Evolutionary conservation across 345 rosid species (phyloP), one percentile per base, ranked within the genome.

Genomic region (Turritis glabra): DNA sequence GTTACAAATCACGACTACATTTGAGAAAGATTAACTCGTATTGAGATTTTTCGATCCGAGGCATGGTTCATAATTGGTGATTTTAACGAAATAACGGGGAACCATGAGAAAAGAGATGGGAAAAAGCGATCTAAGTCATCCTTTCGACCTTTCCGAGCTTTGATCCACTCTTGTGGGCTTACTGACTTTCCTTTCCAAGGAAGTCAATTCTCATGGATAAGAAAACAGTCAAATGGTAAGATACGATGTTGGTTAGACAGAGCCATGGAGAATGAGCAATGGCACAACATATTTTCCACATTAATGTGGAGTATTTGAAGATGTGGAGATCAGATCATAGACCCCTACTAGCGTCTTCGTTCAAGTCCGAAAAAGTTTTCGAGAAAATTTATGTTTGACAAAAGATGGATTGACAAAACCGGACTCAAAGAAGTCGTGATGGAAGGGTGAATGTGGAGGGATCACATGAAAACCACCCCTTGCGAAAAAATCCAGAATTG

Each of bases 181-280:
- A 17, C 18, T 8, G 23, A 47, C 1, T 47, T 47, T 0, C 23
- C 23, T 2, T 47, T 8, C 0, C 9, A 3, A 2, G 25, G 25
- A 3, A 47, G 18, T 8, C 25, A 8, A 18, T 47, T 47, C 2
- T 47, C 52, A 0, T 47, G 52, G 52, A 47, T 47, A 0, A 13
- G 52, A 0, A 0, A 47, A 18, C 1, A 25, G 0, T 0, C 12
- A 0, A 18, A 47, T 1, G 52, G 13, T 0, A 18, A 1, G 2
- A 1, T 47, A 0, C 0, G 52, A 7, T 47, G 13, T 1, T 4
- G 13, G 0, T 0, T 47, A 0, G 53, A 48, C 1, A 19, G 14
- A 1, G 53, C 53, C 0, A 9, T 48, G 7, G 26, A 26, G 0
- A 48, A 48, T 0, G 26, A 9, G 1, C 14, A 21, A 0, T 48